Evolutionary conservation across 2,329 filamentous ascomycete species (phyloP).

Genomic region (Trichoderma atroviride): DNA sequence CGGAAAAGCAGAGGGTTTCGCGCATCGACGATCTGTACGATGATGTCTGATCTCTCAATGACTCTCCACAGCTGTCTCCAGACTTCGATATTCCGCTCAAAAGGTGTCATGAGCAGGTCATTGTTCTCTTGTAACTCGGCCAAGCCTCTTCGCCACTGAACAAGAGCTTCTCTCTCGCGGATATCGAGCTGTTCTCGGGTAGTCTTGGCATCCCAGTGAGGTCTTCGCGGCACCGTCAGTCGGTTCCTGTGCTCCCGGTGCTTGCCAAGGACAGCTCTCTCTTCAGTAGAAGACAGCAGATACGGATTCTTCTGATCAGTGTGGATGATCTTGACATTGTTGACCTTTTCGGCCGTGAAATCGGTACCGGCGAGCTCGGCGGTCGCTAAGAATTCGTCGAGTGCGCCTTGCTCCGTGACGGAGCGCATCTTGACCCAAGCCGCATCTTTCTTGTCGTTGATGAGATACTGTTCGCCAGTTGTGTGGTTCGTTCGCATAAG

Average conservation of each 20-base stretch:
- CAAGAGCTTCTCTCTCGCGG: conserved; percentile 75
- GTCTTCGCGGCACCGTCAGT: conserved; percentile 86
- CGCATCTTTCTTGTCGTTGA: conserved; percentile 86
- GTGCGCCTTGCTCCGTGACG: conserved; percentile 92
- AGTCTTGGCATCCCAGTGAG: conserved; percentile 83
- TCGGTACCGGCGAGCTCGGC: conserved; percentile 97
- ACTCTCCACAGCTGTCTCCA: conserved; percentile 98
- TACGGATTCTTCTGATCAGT: conserved; percentile 95
- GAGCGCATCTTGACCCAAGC: conserved; percentile 99
- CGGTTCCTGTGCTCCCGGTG: conserved; percentile 78
- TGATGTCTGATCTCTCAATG: conserved; percentile 91
- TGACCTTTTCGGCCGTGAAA: conserved; percentile 98
- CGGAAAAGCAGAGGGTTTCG: conserved; percentile 92
- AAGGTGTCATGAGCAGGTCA: conserved; percentile 94
- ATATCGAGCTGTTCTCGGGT: conserved; percentile 80
- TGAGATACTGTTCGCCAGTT: conserved; percentile 88
- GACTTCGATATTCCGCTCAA: conserved; percentile 95
- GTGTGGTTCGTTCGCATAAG: conserved; percentile 72
- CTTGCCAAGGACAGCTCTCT: conserved; percentile 75
- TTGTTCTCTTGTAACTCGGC: conserved; percentile 93
- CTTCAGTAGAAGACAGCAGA: conserved; percentile 81
- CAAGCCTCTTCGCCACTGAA: conserved; percentile 86
- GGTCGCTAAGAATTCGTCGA: conserved; percentile 95
- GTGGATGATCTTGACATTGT: conserved; percentile 98
- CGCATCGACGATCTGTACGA: conserved; percentile 98